Evolutionary conservation across 176 grass and related monocot genomes (phyloP).

Genomic region (Miscanthus lutarioriparius): DNA sequence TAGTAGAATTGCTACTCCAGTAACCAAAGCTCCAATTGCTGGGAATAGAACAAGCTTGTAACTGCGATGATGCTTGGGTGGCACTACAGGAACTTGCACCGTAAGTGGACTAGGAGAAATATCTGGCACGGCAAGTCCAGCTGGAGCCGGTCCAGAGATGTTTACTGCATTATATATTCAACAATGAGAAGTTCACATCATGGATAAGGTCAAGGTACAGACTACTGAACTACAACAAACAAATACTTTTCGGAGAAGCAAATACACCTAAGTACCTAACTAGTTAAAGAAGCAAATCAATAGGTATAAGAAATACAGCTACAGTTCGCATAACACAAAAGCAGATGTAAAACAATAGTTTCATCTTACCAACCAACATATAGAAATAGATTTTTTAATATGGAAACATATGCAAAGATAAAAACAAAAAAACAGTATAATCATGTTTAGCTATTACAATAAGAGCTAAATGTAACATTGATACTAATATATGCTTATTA

Average conservation of each 20-base stretch:
- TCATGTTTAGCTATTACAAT: not conserved
- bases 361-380: constrained; percentile 5
- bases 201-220: constrained; percentile 23
- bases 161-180: constrained; percentile 65
- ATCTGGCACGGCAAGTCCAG: constrained; percentile 35
- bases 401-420: not conserved
- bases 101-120: constrained; percentile 60
- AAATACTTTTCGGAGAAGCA: constrained; percentile 8
- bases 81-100: constrained; percentile 48
- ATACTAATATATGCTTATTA: not conserved
- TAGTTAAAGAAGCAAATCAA: not conserved
- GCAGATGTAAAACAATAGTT: not conserved
- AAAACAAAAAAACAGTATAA: not conserved
- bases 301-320: constrained; percentile 3
- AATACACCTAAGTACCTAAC: not conserved
- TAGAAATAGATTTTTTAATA: not conserved
- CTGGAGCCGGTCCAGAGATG: constrained; percentile 43
- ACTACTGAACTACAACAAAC: constrained; percentile 14
- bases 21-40: constrained; percentile 70
- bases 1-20: constrained; percentile 64
- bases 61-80: constrained; percentile 59
- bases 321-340: not conserved
- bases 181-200: not conserved
- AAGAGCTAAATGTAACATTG: not conserved
- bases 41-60: constrained; percentile 58